A percentile compares a stretch with the other conserved stretches of the same genome.
Evolutionary conservation across 2,329 filamentous ascomycete species (phyloP).

Genomic region (Penicillium janthinellum): DNA sequence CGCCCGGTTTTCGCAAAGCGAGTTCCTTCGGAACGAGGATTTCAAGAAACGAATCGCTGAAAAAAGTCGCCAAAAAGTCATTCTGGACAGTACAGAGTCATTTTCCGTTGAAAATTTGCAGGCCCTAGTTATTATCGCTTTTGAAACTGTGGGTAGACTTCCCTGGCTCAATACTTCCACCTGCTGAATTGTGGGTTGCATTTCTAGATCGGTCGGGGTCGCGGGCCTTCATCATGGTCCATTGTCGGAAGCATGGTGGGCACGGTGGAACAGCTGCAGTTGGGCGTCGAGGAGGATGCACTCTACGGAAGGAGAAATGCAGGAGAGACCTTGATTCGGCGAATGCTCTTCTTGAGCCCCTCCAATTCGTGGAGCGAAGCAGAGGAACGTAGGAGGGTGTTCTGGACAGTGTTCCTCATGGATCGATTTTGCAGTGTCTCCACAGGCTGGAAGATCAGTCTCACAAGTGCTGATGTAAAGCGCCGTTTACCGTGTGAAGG

Average conservation of each 20-base stretch:
- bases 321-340: not conserved
- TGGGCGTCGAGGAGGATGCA: slow-evolving; percentile 36
- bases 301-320: slow-evolving; percentile 8
- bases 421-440: slow-evolving; percentile 42
- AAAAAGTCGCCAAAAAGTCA: slow-evolving; percentile 26
- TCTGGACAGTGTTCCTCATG: slow-evolving; percentile 44
- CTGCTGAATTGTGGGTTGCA: not conserved
- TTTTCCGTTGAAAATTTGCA: slow-evolving; percentile 40
- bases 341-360: not conserved
- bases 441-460: slow-evolving; percentile 40
- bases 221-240: slow-evolving; percentile 38
- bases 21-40: slow-evolving; percentile 17
- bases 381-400: slow-evolving; percentile 41
- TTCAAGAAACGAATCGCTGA: slow-evolving; percentile 15
- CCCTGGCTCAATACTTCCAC: not conserved
- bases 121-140: slow-evolving; percentile 40
- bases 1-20: slow-evolving; percentile 24
- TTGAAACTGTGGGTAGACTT: slow-evolving; percentile 31
- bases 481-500: slow-evolving; percentile 41
- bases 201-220: slow-evolving; percentile 35
- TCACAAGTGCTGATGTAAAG: slow-evolving; percentile 37
- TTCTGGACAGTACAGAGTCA: slow-evolving; percentile 36
- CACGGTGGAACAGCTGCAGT: slow-evolving; percentile 38
- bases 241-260: slow-evolving; percentile 39
- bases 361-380: not conserved